Evolutionary conservation across 805 yeast genomes (phyloP), one percentile per base, ranked within the genome.

Genomic region (Lipomyces spencermartinsiae): DNA sequence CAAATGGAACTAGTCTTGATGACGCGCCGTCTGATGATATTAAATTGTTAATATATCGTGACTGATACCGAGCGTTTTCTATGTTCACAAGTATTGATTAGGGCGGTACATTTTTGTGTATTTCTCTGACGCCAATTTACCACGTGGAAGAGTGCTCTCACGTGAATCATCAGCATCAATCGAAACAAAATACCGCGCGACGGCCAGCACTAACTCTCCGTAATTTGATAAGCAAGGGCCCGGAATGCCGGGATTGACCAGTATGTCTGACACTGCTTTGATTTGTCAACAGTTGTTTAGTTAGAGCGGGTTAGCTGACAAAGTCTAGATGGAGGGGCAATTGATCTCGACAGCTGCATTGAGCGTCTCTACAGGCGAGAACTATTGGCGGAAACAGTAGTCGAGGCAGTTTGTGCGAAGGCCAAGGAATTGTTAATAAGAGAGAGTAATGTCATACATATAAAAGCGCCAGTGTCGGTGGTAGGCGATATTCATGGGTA

Each of bases 401-500:
- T 91, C 8, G 87, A 85, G 65, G 90, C 92, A 49, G 79, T 91
- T 14, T 92, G 97, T 76, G 89, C 87, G 76, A 90, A 90, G 73
- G 82, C 93, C 72, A 95, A 93, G 78, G 95, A 93, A 65, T 86
- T 90, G 68, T 83, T 95, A 61, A 83, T 93, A 22, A 80, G 83
- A 53, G 97, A 92, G 73, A 89, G 97, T 68, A 95, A 95, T 76
- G 96, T 95, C 49, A 92, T 94, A 61, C 90, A 92, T 57, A 82
- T 95, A 7, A 82, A 83, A 46, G 86, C 96, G 1, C 99, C 99
- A 0, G 92, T 95, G 10, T 92, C 98, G 0, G 92, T 95, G 7
- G 98, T 95, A 4, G 99, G 99, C 1, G 99, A 95, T 76, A 94
- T 95, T 58, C 99, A 95, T 75, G 99, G 75, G 69, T 71, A 57